These are phyloP conservation scores for Microthlaspi erraticum DNA, from an alignment of 345 rosid genomes.

Conservation along the genomic window DNA sequence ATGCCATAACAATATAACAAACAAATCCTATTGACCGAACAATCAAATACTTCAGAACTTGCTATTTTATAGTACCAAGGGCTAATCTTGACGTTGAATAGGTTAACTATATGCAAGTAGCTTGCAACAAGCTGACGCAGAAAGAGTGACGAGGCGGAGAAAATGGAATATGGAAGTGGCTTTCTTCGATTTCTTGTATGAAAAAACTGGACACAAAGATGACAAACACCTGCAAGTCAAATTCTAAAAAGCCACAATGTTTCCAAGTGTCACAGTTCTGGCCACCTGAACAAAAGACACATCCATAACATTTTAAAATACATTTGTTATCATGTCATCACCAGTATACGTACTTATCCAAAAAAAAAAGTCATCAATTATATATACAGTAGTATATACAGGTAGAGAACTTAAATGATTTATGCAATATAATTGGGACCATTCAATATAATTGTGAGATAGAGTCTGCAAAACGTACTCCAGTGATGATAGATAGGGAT, in stretches of 20 bases:
- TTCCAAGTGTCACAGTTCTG: neutral
- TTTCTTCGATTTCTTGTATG: neutral
- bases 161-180: neutral
- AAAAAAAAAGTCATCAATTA: neutral
- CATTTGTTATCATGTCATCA: neutral
- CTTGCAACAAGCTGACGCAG: neutral
- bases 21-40: neutral
- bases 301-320: neutral
- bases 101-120: neutral
- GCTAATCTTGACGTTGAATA: neutral
- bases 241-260: conserved; percentile 13
- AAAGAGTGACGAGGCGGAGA: neutral
- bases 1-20: neutral
- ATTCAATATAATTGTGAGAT: conserved; percentile 7
- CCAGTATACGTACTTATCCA: neutral
- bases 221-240: neutral
- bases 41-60: neutral
- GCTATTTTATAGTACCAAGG: neutral
- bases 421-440: neutral
- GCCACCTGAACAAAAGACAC: neutral
- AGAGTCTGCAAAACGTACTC: conserved; percentile 17
- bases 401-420: neutral
- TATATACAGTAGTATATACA: neutral
- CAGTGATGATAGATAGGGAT: neutral
- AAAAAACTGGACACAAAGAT: neutral